Conservation (phyloP, 1,139 yeast genomes). For the Yamadazyma membranifaciens region DNA sequence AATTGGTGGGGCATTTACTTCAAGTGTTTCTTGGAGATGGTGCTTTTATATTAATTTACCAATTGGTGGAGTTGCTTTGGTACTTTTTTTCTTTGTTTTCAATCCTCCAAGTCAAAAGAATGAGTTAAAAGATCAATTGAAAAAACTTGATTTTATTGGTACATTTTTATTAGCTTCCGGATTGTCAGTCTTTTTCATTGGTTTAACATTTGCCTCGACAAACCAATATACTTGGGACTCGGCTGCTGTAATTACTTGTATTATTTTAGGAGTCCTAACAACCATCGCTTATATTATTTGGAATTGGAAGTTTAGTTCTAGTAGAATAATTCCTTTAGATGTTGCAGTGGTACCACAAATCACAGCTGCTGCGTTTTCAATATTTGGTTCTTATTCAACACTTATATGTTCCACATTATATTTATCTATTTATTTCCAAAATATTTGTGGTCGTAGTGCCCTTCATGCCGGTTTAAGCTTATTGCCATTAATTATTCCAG, state of each 20-base stretch:
- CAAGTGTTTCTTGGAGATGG: conserved; percentile 65
- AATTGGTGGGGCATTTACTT: conserved; percentile 51
- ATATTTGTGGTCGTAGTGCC: conserved; percentile 30
- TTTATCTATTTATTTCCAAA: conserved; percentile 38
- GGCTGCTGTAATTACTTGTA: conserved; percentile 45
- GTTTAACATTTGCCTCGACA: conserved; percentile 40
- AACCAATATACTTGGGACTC: conserved; percentile 51
- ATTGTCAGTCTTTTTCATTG: conserved; percentile 41
- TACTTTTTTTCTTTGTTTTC: conserved; percentile 25
- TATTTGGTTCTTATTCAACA: conserved; percentile 22
- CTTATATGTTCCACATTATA: conserved; percentile 29
- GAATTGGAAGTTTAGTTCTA: conserved; percentile 25
- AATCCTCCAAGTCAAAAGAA: conserved; percentile 31
- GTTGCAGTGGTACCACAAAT: conserved; percentile 23
- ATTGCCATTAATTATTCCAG: conserved; percentile 36
- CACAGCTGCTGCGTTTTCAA: conserved; percentile 21
- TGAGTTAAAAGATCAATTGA: conserved; percentile 27
- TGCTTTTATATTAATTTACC: conserved; percentile 60
- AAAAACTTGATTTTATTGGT: conserved; percentile 50
- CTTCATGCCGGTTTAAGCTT: conserved; percentile 39
- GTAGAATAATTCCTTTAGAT: conserved; percentile 28
- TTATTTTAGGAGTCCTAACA: conserved; percentile 41
- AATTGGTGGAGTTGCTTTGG: conserved; percentile 33
- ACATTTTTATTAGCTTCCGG: conserved; percentile 45
- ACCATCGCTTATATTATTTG: conserved; percentile 22